phyloP scores from a whole-genome alignment of 2,329 filamentous ascomycete species.

The Zelopaecilomyces penicillatus region DNA sequence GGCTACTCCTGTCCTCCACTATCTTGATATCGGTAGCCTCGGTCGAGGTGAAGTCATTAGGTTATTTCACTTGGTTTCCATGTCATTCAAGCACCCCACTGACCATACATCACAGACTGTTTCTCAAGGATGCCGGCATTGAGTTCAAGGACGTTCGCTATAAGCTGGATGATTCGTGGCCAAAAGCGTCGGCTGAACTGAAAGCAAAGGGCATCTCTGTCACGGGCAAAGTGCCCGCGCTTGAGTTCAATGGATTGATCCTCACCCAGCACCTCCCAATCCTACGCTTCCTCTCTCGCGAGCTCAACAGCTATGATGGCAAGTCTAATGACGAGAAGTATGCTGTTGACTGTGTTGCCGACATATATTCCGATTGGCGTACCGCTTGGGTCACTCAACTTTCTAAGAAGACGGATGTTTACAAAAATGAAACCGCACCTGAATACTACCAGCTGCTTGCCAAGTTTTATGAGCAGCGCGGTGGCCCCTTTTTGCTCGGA shows the following conservation, averaged over 20 bases:
- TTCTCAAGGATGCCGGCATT: conserved; percentile 7
- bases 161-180: conserved; percentile 14
- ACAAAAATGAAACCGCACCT: conserved; percentile 19
- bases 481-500: conserved; percentile 27
- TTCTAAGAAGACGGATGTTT: conserved; percentile 16
- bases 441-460: conserved; percentile 21
- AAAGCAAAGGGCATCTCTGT: conserved; percentile 16
- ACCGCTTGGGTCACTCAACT: conserved; percentile 20
- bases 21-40: conserved; percentile 17
- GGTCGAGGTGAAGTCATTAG: conserved; percentile 19
- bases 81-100: not conserved
- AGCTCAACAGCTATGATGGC: conserved; percentile 27
- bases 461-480: conserved; percentile 17
- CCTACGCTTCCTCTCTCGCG: conserved; percentile 25
- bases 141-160: conserved; percentile 17
- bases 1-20: conserved; percentile 13
- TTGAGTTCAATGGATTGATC: conserved; percentile 25
- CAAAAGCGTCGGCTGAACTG: conserved; percentile 19
- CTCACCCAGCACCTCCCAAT: conserved; percentile 16
- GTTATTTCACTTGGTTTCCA: conserved; percentile 3
- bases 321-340: conserved; percentile 27
- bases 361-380: conserved; percentile 30
- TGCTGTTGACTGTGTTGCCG: conserved; percentile 25
- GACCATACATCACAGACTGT: not conserved
- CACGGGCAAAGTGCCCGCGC: conserved; percentile 24